Conservation (phyloP, 805 yeast species). For the Zygoascus bituminiphila region DNA sequence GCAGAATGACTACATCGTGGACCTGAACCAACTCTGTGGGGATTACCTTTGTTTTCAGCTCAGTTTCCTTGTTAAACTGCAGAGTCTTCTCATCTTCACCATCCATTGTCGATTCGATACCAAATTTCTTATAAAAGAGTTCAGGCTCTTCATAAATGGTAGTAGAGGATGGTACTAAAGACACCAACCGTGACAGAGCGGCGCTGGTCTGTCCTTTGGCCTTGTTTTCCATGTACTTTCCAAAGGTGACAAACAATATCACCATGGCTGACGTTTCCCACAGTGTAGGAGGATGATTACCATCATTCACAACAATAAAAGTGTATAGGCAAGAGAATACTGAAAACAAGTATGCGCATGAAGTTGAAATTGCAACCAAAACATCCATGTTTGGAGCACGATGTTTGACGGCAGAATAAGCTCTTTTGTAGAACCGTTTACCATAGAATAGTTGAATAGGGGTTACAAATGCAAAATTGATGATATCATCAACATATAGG, state of each 20-base stretch:
- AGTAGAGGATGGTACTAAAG: slow-evolving; percentile 74
- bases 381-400: slow-evolving; percentile 88
- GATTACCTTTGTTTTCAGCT: slow-evolving; percentile 40
- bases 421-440: slow-evolving; percentile 51
- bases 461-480: slow-evolving; percentile 49
- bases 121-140: slow-evolving; percentile 1
- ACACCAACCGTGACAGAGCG: slow-evolving; percentile 72
- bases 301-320: slow-evolving; percentile 13
- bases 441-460: slow-evolving; percentile 67
- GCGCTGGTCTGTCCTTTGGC: slow-evolving; percentile 93
- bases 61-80: neutral
- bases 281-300: slow-evolving; percentile 52
- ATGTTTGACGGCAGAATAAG: slow-evolving; percentile 57
- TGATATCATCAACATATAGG: slow-evolving; percentile 50
- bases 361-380: slow-evolving; percentile 72
- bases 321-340: slow-evolving; percentile 47
- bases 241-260: slow-evolving; percentile 72
- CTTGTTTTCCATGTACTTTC: slow-evolving; percentile 83
- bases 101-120: neutral
- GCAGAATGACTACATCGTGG: slow-evolving; percentile 65
- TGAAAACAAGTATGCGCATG: slow-evolving; percentile 71
- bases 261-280: slow-evolving; percentile 88
- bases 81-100: neutral
- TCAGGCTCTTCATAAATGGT: slow-evolving; percentile 33
- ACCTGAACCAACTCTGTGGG: slow-evolving; percentile 69